Conservation (phyloP, 306 rosid species). For the Morella rubra region DNA sequence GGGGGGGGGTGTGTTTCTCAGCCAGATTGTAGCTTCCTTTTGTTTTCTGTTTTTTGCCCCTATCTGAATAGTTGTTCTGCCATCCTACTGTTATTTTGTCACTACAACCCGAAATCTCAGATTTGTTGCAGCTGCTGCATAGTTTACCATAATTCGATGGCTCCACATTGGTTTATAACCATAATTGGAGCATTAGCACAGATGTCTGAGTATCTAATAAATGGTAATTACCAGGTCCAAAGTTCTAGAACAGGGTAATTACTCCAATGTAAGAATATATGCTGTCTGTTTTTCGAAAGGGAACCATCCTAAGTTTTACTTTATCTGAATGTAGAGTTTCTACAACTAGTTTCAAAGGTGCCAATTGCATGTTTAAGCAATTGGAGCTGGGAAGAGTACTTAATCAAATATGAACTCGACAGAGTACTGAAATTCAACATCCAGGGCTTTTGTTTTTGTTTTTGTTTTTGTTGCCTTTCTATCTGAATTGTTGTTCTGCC, state of each 20-base stretch:
- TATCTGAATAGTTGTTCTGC: not conserved
- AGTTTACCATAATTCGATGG: not conserved
- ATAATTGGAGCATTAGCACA: not conserved
- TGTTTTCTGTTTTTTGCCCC: not conserved
- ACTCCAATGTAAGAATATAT: too few species aligned
- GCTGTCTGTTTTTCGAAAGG: too few species aligned
- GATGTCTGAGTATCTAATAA: not conserved
- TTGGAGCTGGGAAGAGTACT: too few species aligned
- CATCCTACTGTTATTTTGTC: not conserved
- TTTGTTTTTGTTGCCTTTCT: not conserved
- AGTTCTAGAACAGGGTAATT: not conserved
- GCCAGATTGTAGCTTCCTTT: too few species aligned
- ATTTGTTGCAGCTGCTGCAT: not conserved
- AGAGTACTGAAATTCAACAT: too few species aligned
- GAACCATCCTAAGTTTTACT: not conserved
- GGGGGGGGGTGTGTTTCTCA: not conserved
- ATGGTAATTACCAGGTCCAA: not conserved
- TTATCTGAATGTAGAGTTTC: too few species aligned
- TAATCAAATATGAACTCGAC: too few species aligned
- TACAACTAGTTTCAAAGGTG: too few species aligned
- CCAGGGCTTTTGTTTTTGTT: too few species aligned
- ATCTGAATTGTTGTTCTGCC: not conserved
- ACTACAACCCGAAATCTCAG: not conserved
- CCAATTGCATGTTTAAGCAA: too few species aligned
- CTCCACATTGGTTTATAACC: not conserved